Evolutionary conservation across 345 rosid species (phyloP).

Genomic region (Eucalyptus marginata): DNA sequence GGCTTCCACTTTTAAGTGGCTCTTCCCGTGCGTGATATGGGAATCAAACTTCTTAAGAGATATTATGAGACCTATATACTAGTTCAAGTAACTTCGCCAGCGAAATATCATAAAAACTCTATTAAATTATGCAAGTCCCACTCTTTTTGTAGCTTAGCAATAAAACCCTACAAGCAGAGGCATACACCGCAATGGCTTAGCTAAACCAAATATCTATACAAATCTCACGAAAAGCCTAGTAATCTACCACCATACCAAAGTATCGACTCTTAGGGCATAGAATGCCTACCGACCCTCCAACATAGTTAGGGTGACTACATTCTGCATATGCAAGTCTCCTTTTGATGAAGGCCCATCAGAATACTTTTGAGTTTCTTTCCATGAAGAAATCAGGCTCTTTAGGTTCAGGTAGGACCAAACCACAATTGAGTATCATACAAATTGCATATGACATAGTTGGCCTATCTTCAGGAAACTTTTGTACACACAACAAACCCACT

Average conservation of each 20-base stretch:
- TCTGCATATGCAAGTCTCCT: neutral
- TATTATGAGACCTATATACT: neutral
- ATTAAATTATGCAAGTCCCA: neutral
- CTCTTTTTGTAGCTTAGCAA: neutral
- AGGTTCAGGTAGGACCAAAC: neutral
- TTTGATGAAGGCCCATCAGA: neutral
- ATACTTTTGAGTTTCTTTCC: neutral
- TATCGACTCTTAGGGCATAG: neutral
- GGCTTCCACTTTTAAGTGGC: neutral
- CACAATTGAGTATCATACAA: neutral
- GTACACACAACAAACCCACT: neutral
- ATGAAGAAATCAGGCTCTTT: neutral
- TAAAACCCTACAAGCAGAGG: neutral
- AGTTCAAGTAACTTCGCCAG: neutral
- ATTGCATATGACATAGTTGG: neutral
- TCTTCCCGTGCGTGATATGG: neutral
- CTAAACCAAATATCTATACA: neutral
- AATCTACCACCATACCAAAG: neutral
- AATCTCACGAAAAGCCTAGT: neutral
- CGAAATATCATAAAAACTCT: neutral
- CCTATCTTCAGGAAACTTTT: neutral
- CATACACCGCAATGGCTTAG: neutral
- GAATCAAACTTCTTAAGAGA: neutral
- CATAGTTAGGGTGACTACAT: neutral
- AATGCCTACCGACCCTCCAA: neutral